Base-by-base conservation (phyloP, 495 filamentous ascomycete species). In the Glarea lozoyensis region DNA sequence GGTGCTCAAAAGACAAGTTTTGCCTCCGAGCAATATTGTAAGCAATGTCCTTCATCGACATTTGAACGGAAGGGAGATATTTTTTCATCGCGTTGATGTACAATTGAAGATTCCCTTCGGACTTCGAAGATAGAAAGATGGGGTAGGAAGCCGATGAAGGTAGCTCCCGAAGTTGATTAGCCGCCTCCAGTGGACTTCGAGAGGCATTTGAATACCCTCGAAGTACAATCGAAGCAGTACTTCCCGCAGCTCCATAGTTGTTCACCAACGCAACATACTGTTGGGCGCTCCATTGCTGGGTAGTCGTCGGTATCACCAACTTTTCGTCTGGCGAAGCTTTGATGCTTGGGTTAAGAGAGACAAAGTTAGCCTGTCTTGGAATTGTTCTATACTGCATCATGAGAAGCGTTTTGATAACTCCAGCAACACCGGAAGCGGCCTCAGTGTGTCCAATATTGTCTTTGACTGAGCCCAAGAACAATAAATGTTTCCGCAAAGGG, bases 401-500 rank as follows among this genome's bases (percentile, higher is more conserved):
- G 24, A 78, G 40, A 12, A 67, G 56, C 0, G 66, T 63, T 47
- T 82, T 81, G 38, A 82, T 73, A 7, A 82, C 43, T 4, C 66
- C 70, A 1, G 72, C 63, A 16, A 82, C 58, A 16, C 78, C 78
- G 35, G 68, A 69, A 5, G 71, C 65, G 11, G 65, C 68, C 50
- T 81, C 78, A 1, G 69, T 45, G 53, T 82, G 78, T 13, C 78
- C 76, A n/a, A 78, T 65, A 42, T 77, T 76, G 1, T 66, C 67
- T 50, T 82, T 81, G 2, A 73, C 60, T 0, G 75, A 75, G 13
- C 76, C 76, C 7, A 83, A 61, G 38, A 62, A 63, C 3, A 77
- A 52, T 2, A 71, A 66, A 0, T 65, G 49, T 7, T 56, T 31
- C 6, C 58, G 50, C 2, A 59, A 55, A n/a, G 61, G 25, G 30